These are phyloP conservation scores for Pisolithus orientalis DNA, from an alignment of 768 basidiomycete genomes.

Conservation along the genomic window DNA sequence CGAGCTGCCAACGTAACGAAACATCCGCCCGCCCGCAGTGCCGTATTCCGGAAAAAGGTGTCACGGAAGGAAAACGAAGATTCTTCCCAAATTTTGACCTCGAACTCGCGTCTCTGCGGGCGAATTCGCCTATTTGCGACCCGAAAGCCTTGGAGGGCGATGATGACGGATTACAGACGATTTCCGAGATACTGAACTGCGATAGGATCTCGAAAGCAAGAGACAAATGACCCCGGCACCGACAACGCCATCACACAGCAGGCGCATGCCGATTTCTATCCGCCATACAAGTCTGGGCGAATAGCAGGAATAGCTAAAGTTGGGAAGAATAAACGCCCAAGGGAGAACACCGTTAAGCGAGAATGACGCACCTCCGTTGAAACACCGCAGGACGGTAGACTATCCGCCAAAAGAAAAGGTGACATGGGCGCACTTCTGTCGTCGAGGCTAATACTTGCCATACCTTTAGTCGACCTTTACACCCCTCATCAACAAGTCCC, in stretches of 20 bases:
- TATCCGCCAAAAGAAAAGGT: constrained; percentile 3
- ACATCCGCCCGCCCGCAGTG: constrained; percentile 35
- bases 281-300: not conserved
- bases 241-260: constrained; percentile 38
- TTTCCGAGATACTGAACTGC: constrained; percentile 28
- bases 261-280: constrained; percentile 22
- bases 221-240: constrained; percentile 36
- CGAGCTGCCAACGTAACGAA: constrained; percentile 35
- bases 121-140: constrained; percentile 13
- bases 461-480: not conserved
- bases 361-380: constrained; percentile 8
- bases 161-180: constrained; percentile 29
- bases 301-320: not conserved
- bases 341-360: too few species aligned
- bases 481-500: not conserved
- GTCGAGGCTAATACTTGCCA: constrained; percentile 6
- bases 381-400: constrained; percentile 9
- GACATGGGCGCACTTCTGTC: not conserved
- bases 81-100: constrained; percentile 42
- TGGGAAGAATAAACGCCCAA: not conserved
- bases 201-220: constrained; percentile 23
- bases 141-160: constrained; percentile 24
- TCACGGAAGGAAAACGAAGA: constrained; percentile 4
- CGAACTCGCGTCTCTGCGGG: constrained; percentile 34
- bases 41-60: constrained; percentile 35